Percentiles rank a stretch among this genome's conserved stretches.
These are phyloP conservation scores for Dactylonectria macrodidyma DNA, from an alignment of 2,329 filamentous ascomycete genomes.

Conservation along the genomic window DNA sequence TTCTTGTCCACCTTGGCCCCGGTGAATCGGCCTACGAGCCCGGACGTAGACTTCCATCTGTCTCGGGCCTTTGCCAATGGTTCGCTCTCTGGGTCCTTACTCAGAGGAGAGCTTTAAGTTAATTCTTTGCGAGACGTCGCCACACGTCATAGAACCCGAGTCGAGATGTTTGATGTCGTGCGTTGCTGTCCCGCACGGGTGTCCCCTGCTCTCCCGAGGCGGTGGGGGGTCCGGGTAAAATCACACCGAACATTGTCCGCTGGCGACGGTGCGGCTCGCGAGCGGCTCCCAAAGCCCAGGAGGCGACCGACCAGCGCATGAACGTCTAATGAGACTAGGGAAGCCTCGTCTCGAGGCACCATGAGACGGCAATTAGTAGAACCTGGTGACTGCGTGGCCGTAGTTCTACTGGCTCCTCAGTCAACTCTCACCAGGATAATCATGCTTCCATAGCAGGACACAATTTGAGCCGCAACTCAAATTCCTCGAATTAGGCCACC, in stretches of 20 bases:
- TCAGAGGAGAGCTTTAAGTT: background rate
- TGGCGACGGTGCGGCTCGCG: conserved; percentile 3
- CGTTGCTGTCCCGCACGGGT: background rate
- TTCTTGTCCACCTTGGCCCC: conserved; percentile 32
- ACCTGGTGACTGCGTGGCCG: background rate
- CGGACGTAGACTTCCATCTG: conserved; percentile 27
- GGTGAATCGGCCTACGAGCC: conserved; percentile 32
- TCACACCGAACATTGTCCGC: conserved; percentile 2
- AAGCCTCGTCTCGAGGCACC: background rate
- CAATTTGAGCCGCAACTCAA: background rate
- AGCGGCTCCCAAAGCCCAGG: conserved; percentile 1
- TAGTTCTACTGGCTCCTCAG: background rate
- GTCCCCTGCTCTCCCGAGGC: background rate
- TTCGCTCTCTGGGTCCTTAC: conserved; percentile 16
- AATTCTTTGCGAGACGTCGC: background rate
- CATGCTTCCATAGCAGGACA: background rate
- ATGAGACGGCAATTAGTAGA: background rate
- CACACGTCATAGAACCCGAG: conserved; percentile 1
- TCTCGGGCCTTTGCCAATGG: conserved; percentile 39
- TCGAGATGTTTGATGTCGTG: background rate
- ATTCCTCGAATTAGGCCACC: background rate
- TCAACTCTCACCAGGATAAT: background rate
- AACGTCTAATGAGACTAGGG: background rate
- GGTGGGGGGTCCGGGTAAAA: conserved; percentile 3
- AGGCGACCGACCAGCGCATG: background rate